phyloP scores from a whole-genome alignment of 805 yeast species.

The Monosporozyma unispora region DNA sequence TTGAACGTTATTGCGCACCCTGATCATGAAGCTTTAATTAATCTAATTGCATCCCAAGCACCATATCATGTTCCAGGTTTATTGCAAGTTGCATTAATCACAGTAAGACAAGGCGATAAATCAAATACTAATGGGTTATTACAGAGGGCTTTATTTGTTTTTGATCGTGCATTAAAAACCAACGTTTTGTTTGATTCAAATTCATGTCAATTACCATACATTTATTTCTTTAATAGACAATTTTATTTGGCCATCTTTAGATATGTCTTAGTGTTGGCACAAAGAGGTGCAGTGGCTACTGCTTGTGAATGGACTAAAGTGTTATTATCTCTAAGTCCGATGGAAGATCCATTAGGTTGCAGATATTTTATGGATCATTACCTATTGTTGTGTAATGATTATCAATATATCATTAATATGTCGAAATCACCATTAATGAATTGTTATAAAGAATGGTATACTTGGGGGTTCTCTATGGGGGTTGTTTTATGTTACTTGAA shows the following conservation, averaged over 20 bases:
- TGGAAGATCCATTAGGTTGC: conserved; percentile 78
- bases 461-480: conserved; percentile 65
- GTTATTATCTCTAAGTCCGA: conserved; percentile 59
- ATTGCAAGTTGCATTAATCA: conserved; percentile 67
- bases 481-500: conserved; percentile 52
- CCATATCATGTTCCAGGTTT: conserved; percentile 75
- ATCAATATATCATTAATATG: conserved; percentile 50
- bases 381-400: conserved; percentile 57
- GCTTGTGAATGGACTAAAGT: conserved; percentile 70
- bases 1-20: conserved; percentile 63
- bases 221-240: conserved; percentile 64
- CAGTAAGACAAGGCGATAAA: conserved; percentile 69
- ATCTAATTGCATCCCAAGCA: conserved; percentile 40
- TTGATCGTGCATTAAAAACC: conserved; percentile 62
- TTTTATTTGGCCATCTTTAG: conserved; percentile 67
- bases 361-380: conserved; percentile 76
- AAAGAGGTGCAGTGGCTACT: conserved; percentile 67
- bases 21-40: conserved; percentile 65
- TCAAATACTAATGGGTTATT: conserved; percentile 59
- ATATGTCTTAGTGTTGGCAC: conserved; percentile 59
- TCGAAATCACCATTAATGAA: conserved; percentile 46
- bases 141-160: conserved; percentile 69
- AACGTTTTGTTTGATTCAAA: conserved; percentile 47
- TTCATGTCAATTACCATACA: conserved; percentile 64
- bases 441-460: conserved; percentile 56